Conservation (phyloP, 106 monocot species). For the Agapanthus africanus region DNA sequence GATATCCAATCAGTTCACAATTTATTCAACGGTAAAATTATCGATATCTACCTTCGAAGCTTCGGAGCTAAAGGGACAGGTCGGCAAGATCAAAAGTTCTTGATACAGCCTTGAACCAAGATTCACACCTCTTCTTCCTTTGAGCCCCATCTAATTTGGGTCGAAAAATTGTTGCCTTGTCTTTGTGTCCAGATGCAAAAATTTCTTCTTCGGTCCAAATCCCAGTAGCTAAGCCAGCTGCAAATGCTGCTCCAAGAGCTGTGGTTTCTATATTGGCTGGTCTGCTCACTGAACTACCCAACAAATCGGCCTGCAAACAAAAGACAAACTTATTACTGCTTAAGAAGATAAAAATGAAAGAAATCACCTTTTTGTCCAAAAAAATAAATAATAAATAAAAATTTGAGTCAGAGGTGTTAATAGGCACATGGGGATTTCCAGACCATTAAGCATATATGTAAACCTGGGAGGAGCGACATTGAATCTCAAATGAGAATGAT, state of each 20-base stretch:
- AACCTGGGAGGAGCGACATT: no score
- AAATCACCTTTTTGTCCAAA: no score
- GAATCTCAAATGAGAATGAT: no score
- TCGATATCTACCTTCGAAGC: no score
- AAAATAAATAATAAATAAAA: no score
- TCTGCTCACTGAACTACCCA: conserved; percentile 66
- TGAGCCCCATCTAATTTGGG: conserved; percentile 51
- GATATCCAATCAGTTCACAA: no score
- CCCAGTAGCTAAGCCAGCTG: conserved; percentile 69
- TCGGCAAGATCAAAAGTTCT: conserved; percentile 81
- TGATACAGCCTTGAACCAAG: conserved; percentile 73
- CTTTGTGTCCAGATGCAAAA: conserved; percentile 29
- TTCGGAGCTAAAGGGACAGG: conserved; percentile 26
- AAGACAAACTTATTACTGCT: no score
- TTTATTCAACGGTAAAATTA: no score
- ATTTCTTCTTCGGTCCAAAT: conserved; percentile 71
- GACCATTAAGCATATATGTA: no score
- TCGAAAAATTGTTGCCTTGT: conserved; percentile 35
- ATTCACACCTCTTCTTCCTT: conserved; percentile 59
- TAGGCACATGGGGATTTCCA: no score
- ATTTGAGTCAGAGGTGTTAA: no score
- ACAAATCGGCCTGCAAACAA: conserved; percentile 63
- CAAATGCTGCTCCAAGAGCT: conserved; percentile 83
- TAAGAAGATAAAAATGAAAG: no score
- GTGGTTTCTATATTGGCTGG: conserved; percentile 80